Base-by-base conservation (phyloP, 1,284 basidiomycete genomes). In the Ustilago vetiveriae region DNA sequence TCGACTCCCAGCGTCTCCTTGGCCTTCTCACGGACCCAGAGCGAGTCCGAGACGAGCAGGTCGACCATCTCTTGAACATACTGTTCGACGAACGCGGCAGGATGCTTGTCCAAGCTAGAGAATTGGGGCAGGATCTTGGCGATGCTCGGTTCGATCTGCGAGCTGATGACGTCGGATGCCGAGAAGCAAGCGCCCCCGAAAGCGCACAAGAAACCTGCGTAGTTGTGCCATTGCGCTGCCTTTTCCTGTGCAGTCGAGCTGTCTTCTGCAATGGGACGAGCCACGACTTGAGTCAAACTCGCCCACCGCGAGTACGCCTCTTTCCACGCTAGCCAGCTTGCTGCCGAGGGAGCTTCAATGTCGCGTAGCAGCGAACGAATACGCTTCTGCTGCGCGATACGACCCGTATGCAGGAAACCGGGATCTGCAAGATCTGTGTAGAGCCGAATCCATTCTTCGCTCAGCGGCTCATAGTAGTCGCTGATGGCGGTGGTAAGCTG, bases 361-460 rank as follows among this genome's bases (percentile, higher is more conserved):
- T 87, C 82, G 5, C 90, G 86, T 51, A 92, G 80, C 33, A 91
- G 83, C 76, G 88, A 89, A 11, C 92, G 85, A 22, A 92, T 87
- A 3, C 90, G 87, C 81, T 90, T 92, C 83, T 93, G 91, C 78
- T 91, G 88, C 7, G 87, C 88, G 35, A 90, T 85, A 22, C 91
- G 89, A 33, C 91, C 85, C 17, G 72, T 67, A 24, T 64, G 62
- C 21, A 67, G 38, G 32, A 71, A 67, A 23, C 49, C 49, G 7
- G 68, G 63, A 33, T 76, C 74, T 16, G 46, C 65, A 19, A 78
- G 44, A 9, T 76, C 56, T 17, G 55, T 49, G 30, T 63, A 73
- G 23, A 79, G 54, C 23, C 41, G 44, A 10, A 49, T 33, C 71
- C 72, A 79, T 27, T 79, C 77, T 4, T 56, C 38, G 14, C 51